Conservation (phyloP, 805 yeast genomes). For the Monosporozyma unispora region DNA sequence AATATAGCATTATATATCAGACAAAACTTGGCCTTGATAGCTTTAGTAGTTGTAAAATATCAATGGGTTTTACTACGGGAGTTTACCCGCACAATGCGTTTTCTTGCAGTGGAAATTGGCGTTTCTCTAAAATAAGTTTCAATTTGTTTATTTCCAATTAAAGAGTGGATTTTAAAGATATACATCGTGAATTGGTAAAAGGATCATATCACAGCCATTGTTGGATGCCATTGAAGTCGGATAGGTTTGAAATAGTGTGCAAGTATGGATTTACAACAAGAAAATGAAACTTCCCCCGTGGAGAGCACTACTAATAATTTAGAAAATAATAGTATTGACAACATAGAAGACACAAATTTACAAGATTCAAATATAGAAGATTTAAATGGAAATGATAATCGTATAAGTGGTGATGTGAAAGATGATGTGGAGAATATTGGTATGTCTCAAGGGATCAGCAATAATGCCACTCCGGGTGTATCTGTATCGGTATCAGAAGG, state of each 20-base stretch:
- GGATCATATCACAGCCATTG: no score
- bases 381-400: no score
- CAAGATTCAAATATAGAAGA: not conserved
- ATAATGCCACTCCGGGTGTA: not conserved
- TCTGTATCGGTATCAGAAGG: no score
- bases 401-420: no score
- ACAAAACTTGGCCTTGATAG: no score
- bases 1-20: no score
- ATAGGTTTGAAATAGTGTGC: not conserved
- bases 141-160: not conserved
- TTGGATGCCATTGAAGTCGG: not conserved
- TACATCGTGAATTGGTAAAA: no score
- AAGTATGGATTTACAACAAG: not conserved
- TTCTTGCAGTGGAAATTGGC: not conserved
- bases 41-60: no score
- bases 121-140: not conserved
- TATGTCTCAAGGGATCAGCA: not conserved
- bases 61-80: not conserved
- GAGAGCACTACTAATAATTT: not conserved
- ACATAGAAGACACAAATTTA: no score
- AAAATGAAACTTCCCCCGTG: not conserved
- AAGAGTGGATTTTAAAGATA: not conserved
- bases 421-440: not conserved
- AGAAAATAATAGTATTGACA: not conserved
- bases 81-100: not conserved